Evolutionary conservation across 192 early-diverging fungal species (phyloP), one percentile per base, ranked within the genome.

Genomic region (Entrophospora sp.): DNA sequence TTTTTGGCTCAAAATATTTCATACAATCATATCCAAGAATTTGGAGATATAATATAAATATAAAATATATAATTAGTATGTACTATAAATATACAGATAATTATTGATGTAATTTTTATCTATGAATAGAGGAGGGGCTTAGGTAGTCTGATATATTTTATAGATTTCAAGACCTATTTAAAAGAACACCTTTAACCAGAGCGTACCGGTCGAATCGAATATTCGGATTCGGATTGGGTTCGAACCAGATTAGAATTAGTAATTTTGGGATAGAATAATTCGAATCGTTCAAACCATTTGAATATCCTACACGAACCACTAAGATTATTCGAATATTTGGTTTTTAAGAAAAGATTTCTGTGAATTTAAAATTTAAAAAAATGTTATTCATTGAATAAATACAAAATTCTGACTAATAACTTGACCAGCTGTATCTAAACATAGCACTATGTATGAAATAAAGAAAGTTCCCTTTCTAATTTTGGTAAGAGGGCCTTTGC

Each of bases 1-100:
- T 91, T 44, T 85, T 87, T 12, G 95, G 94, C 76, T 99, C 96
- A 87, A 99, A 99, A 74, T 94, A 91, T 71, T 90, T 87, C 46
- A 96, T 87, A 63, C 95, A 97, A 71, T 99, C 96, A 75, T 94
- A 99, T 44, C 88, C 81, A 60, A 99, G 34, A 67, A 67, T 45
- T 69, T 24, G 27, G 1, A 60, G 27, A 48, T 7, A n/a, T n/a
- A n/a, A n/a, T n/a, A n/a, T n/a, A n/a, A n/a, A n/a, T n/a, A n/a
- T n/a, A n/a, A n/a, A n/a, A n/a, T n/a, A n/a, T n/a, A n/a, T n/a
- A n/a, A 5, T 5, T 25, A 1, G 7, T 18, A 7, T 12, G 2
- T 24, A 0, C 31, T 4, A 5, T 7, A 4, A 24, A 24, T 30
- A 30, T 25, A n/a, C 31, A 14, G 25, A 52, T 30, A 52, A 46